phyloP scores from a whole-genome alignment of 1,284 basidiomycete species.

The Ganoderma lucidum region DNA sequence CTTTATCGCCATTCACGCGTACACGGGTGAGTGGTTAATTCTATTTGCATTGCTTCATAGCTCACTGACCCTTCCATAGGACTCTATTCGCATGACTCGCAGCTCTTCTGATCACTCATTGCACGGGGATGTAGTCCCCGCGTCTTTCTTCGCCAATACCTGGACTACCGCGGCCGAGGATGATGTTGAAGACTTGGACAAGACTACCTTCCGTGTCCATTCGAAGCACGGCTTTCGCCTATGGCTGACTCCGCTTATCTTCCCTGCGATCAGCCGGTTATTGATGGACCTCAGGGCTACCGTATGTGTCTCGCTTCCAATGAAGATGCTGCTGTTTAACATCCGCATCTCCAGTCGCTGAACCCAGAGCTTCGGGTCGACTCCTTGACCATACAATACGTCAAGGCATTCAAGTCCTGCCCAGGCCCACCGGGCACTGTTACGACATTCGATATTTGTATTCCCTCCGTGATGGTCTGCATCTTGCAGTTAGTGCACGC shows the following conservation, averaged over 20 bases:
- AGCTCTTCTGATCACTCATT: neutral
- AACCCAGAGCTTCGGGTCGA: constrained; percentile 43
- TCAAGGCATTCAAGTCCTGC: constrained; percentile 29
- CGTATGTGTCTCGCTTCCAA: constrained; percentile 29
- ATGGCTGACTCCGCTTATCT: constrained; percentile 37
- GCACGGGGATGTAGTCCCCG: neutral
- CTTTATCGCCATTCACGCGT: constrained; percentile 48
- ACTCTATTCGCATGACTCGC: constrained; percentile 10
- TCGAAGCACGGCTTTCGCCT: constrained; percentile 30
- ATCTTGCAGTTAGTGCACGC: constrained; percentile 29
- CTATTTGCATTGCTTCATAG: neutral
- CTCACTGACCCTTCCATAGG: constrained; percentile 9
- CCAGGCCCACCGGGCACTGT: neutral
- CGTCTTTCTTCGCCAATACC: neutral
- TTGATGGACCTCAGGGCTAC: constrained; percentile 30
- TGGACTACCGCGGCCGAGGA: constrained; percentile 6
- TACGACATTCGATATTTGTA: constrained; percentile 32
- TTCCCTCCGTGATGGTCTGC: constrained; percentile 29
- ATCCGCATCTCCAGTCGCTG: constrained; percentile 29
- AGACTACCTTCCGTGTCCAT: constrained; percentile 31
- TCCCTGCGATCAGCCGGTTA: constrained; percentile 31
- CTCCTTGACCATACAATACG: constrained; percentile 35
- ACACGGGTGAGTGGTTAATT: constrained; percentile 32
- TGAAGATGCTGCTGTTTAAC: neutral
- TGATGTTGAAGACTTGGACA: constrained; percentile 23